phyloP scores from a whole-genome alignment of 495 filamentous ascomycete genomes.

The Penicillium taxi region DNA sequence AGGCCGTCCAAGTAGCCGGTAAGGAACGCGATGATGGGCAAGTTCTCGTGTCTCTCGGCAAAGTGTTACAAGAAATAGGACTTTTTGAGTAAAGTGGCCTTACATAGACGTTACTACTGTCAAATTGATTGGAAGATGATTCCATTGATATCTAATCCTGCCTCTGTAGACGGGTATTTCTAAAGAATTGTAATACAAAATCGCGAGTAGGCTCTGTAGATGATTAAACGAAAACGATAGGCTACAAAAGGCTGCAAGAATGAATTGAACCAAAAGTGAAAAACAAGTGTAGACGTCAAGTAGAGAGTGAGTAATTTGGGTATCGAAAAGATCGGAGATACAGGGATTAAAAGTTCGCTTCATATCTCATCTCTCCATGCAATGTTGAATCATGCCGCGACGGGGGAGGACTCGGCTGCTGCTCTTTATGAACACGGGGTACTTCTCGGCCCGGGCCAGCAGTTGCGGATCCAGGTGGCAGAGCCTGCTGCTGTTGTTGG shows the following conservation, averaged over 20 bases:
- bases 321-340: slow-evolving; percentile 11
- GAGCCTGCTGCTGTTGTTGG: slow-evolving; percentile 30
- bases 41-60: slow-evolving; percentile 53
- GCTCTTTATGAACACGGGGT: slow-evolving; percentile 9
- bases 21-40: slow-evolving; percentile 51
- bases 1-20: slow-evolving; percentile 59
- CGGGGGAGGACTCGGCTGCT: slow-evolving; percentile 4
- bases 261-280: slow-evolving; percentile 1
- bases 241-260: slow-evolving; percentile 14
- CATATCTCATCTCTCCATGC: too few species aligned
- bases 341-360: too few species aligned
- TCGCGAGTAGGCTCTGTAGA: not conserved
- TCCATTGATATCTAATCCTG: slow-evolving; percentile 6
- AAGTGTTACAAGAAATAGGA: slow-evolving; percentile 62
- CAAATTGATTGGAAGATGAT: not conserved
- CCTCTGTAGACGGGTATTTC: not conserved
- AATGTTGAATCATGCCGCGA: slow-evolving; percentile 22
- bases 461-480: slow-evolving; percentile 34
- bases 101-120: not conserved
- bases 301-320: slow-evolving; percentile 7
- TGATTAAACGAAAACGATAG: slow-evolving; percentile 10
- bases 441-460: slow-evolving; percentile 34
- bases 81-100: slow-evolving; percentile 9
- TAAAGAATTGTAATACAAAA: not conserved
- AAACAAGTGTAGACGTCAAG: slow-evolving; percentile 7